A percentile compares a stretch with the other conserved stretches of the same genome.
Conservation (phyloP, 805 yeast species). For the Maudiozyma turicensis region DNA sequence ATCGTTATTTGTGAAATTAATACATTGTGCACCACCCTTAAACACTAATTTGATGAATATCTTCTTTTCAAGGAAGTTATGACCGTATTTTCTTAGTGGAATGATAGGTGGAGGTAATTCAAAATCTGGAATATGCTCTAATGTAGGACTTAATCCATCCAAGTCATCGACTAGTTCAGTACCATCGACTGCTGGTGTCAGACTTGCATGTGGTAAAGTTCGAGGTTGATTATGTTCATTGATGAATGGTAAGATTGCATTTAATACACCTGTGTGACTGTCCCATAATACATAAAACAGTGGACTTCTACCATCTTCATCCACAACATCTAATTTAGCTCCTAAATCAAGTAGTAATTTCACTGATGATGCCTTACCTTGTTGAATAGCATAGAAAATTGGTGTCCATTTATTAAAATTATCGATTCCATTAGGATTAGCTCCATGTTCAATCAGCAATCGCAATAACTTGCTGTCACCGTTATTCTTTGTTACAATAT, state of each 20-base stretch:
- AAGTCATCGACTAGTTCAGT: constrained; percentile 13
- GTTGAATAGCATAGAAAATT: constrained; percentile 78
- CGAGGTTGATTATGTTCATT: neutral
- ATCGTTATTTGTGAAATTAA: constrained; percentile 37
- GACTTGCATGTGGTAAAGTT: no score
- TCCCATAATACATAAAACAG: constrained; percentile 88
- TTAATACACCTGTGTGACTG: constrained; percentile 77
- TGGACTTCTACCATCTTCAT: constrained; percentile 74
- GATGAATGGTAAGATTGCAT: constrained; percentile 41
- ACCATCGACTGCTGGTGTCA: no score
- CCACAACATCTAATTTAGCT: constrained; percentile 58
- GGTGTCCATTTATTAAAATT: constrained; percentile 92
- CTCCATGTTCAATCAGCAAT: constrained; percentile 59
- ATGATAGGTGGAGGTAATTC: constrained; percentile 93
- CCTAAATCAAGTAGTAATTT: constrained; percentile 60
- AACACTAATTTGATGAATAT: constrained; percentile 72
- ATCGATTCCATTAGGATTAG: constrained; percentile 69
- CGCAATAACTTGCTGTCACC: constrained; percentile 54
- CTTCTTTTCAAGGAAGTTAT: constrained; percentile 85
- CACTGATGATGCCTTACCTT: constrained; percentile 68
- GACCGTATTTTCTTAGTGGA: constrained; percentile 90
- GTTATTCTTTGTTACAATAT: constrained; percentile 81
- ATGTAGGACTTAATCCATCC: constrained; percentile 21
- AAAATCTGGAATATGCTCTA: constrained; percentile 72
- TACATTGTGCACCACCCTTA: constrained; percentile 38